Evolutionary conservation across 176 grass and related monocot species (phyloP).

Genomic region (Oryza longistaminata): DNA sequence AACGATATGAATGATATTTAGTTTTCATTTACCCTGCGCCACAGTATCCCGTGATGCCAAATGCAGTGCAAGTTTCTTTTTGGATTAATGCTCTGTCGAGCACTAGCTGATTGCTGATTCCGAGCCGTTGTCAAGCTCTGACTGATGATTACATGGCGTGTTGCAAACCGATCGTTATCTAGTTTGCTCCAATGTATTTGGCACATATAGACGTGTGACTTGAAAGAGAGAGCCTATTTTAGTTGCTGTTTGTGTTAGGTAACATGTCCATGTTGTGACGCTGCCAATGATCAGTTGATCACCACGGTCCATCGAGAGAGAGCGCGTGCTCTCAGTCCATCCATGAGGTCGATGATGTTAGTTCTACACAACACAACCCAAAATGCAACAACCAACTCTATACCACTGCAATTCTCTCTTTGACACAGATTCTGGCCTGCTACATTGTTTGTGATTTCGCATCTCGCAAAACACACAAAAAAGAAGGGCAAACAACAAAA

Average conservation of each 20-base stretch:
- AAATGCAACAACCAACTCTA: background rate
- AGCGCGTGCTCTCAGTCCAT: too few relatives aligned
- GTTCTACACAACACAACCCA: too few relatives aligned
- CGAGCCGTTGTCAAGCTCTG: too few relatives aligned
- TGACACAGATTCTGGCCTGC: background rate
- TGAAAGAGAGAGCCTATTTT: background rate
- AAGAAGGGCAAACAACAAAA: too few relatives aligned
- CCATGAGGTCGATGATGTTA: too few relatives aligned
- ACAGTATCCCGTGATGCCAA: background rate
- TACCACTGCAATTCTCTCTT: background rate
- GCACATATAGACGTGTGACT: background rate
- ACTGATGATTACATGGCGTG: too few relatives aligned
- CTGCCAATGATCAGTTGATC: background rate
- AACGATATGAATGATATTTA: background rate
- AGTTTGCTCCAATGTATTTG: background rate
- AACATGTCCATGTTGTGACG: background rate
- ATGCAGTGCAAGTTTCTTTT: background rate
- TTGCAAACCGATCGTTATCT: background rate
- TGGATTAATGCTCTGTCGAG: background rate
- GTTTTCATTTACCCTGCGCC: background rate
- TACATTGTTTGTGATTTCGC: too few relatives aligned
- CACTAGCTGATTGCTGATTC: background rate
- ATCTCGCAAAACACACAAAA: too few relatives aligned
- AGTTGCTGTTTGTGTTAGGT: background rate
- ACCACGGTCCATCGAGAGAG: background rate